Base-by-base conservation (phyloP, 768 basidiomycete genomes). In the Kwoniella dejecticola region DNA sequence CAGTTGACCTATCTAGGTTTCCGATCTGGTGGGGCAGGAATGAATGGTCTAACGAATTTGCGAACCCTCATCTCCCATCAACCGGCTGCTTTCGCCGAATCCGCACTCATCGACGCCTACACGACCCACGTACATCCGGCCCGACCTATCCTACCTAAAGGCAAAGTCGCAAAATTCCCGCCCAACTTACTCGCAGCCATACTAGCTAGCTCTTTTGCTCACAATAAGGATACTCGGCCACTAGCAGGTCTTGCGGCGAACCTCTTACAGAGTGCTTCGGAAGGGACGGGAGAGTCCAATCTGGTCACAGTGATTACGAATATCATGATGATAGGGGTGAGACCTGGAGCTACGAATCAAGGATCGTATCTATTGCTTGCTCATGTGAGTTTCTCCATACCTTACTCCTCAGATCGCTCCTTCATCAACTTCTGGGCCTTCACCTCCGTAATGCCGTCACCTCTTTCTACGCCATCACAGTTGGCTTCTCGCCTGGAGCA, bases 51-150 rank as follows among this genome's bases (percentile, higher is more conserved):
- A 24, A 52, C 40, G 13, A 57, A 60, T 31, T 29, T 67, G 3
- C 66, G 66, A 19, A 46, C 61, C n/a, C 56, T 67, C 40, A 52
- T 67, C 29, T 38, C 48, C 7, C 53, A 63, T 46, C 62, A 57
- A 11, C 58, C 66, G 4, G 24, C 24, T 29, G 12, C 52, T 5
- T 41, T 62, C 41, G n/a, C 58, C 55, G 66, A 68, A 53, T 8
- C 48, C 12, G 23, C 52, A 21, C 59, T 68, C 6, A 42, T 57
- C 3, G 15, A n/a, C 4, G 27, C 42, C 4, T 68, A 64, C 41
- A 53, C 52, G 36, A 44, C 40, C 13, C 57, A 57, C n/a, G 59
- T 68, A 15, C 66, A 68, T 27, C 59, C 62, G 7, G 66, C 66
- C 2, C 38, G 54, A 19, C 59, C 66, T 17, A 57, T 68, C 33